Evolutionary conservation across 208 protist species (phyloP).

Genomic region (Wallacemonas collosoma): DNA sequence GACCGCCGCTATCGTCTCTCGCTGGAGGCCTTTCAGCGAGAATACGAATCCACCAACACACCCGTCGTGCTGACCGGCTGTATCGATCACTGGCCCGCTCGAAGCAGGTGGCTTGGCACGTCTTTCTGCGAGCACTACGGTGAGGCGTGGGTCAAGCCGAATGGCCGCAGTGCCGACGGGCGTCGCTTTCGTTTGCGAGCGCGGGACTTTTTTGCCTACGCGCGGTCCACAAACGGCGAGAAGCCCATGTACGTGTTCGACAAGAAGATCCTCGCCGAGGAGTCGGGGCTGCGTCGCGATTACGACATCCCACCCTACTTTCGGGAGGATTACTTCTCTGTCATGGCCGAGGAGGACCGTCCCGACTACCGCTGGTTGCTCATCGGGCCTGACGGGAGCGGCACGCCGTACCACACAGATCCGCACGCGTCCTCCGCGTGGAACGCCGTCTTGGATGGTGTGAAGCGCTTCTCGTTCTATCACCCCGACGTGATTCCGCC

Average conservation of each 20-base stretch:
- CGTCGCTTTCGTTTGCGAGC: conserved; percentile 33
- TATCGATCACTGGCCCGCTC: conserved; percentile 34
- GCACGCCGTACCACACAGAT: conserved; percentile 47
- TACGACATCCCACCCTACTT: conserved; percentile 37
- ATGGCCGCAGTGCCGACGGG: conserved; percentile 27
- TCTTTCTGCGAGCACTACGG: conserved; percentile 20
- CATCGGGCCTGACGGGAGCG: conserved; percentile 36
- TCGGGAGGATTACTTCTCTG: conserved; percentile 35
- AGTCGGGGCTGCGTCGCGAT: conserved; percentile 21
- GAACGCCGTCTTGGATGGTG: conserved; percentile 41
- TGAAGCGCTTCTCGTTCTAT: conserved; percentile 47
- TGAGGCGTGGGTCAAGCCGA: conserved; percentile 30
- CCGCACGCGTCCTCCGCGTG: conserved; percentile 46
- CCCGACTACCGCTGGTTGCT: conserved; percentile 50
- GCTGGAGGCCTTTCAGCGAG: conserved; percentile 19
- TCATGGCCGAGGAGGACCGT: conserved; percentile 38
- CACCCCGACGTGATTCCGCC: conserved; percentile 39
- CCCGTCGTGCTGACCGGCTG: conserved; percentile 47
- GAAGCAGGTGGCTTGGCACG: conserved; percentile 18
- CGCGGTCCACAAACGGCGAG: conserved; percentile 25
- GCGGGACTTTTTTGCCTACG: conserved; percentile 35
- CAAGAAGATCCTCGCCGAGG: conserved; percentile 32
- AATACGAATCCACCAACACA: conserved; percentile 34
- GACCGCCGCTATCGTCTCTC: conserved; percentile 29
- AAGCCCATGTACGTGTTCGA: conserved; percentile 59